Conservation (phyloP, 441 rosid genomes). For the Breynia disticha region DNA sequence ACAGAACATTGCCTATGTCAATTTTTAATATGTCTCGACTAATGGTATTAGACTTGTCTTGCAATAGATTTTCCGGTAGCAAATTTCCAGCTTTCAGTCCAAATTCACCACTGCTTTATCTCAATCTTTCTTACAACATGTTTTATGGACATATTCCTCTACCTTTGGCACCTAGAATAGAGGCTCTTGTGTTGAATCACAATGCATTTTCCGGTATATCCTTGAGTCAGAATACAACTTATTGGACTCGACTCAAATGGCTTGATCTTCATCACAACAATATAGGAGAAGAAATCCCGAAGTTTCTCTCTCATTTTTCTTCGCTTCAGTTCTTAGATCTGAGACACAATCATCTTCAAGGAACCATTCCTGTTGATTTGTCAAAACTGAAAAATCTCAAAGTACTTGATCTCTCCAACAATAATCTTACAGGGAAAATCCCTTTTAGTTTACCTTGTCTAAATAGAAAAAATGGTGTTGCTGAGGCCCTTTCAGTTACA, state of each 20-base stretch:
- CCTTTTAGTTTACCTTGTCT: conserved; percentile 26
- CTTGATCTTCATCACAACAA: conserved; percentile 39
- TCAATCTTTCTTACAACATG: conserved; percentile 18
- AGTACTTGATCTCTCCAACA: conserved; percentile 30
- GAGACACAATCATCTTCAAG: conserved; percentile 23
- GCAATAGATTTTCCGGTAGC: too few species aligned
- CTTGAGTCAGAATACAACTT: conserved; percentile 14
- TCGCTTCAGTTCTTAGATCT: conserved; percentile 28
- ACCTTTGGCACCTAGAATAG: conserved; percentile 8
- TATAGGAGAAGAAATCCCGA: conserved; percentile 25
- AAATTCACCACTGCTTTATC: conserved; percentile 1
- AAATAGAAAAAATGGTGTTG: not conserved
- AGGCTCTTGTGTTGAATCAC: conserved; percentile 15
- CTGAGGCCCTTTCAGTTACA: not conserved
- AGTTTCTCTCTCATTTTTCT: conserved; percentile 14
- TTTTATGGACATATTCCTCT: conserved; percentile 28
- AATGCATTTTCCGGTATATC: conserved; percentile 22
- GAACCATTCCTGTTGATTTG: conserved; percentile 18
- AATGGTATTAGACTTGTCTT: too few species aligned
- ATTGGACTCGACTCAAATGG: conserved; percentile 14
- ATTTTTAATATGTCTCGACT: too few species aligned
- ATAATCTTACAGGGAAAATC: conserved; percentile 22
- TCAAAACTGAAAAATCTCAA: conserved; percentile 20
- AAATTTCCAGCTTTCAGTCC: conserved; percentile 14
- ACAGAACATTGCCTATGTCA: too few species aligned